Percentiles rank a stretch among this genome's conserved stretches.
phyloP scores from a whole-genome alignment of 345 rosid species.

The Hirschfeldia incana region DNA sequence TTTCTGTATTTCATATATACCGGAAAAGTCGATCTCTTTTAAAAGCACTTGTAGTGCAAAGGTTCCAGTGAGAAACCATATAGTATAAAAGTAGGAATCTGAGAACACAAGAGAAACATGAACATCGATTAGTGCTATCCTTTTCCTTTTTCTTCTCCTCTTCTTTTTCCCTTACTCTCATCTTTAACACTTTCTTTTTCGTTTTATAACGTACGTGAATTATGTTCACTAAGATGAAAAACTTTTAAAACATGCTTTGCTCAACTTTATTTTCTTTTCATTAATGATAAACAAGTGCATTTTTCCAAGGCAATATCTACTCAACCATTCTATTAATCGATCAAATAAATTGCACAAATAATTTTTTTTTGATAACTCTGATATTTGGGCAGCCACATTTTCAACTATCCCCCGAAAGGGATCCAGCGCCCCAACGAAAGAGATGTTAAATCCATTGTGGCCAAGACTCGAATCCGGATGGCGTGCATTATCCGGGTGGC shows the following conservation, averaged over 20 bases:
- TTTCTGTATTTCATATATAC: constrained; percentile 6
- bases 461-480: no score
- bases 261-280: neutral
- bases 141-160: constrained; percentile 29
- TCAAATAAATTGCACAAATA: neutral
- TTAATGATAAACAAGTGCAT: neutral
- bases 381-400: no score
- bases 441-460: no score
- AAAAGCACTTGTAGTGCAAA: constrained; percentile 27
- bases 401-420: no score
- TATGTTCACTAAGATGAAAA: constrained; percentile 1
- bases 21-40: constrained; percentile 33
- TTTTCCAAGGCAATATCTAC: constrained; percentile 20
- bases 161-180: constrained; percentile 21
- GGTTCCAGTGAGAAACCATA: constrained; percentile 28
- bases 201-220: constrained; percentile 31
- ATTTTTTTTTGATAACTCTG: no score
- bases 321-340: constrained; percentile 1
- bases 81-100: constrained; percentile 35
- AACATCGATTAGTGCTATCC: constrained; percentile 36
- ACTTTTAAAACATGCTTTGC: constrained; percentile 5
- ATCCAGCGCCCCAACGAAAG: no score
- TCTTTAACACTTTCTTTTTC: constrained; percentile 36
- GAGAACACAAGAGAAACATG: constrained; percentile 25
- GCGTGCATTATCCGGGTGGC: no score